Base-by-base conservation (phyloP, 805 yeast genomes). In the Metschnikowia orientalis region DNA sequence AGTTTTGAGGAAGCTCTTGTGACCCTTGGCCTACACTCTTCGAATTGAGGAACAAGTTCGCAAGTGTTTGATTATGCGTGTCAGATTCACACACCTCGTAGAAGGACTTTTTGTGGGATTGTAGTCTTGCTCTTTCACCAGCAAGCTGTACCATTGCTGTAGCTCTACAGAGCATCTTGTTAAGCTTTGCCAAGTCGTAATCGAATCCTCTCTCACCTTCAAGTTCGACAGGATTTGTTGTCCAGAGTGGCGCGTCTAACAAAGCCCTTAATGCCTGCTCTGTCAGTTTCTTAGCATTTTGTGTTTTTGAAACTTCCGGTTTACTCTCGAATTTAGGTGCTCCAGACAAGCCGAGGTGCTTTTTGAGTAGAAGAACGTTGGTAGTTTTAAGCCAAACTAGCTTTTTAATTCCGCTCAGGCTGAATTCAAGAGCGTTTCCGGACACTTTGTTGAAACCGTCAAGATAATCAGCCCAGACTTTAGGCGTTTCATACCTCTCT, bases 81-180 rank as follows among this genome's bases (percentile, higher is more conserved):
- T 37, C 23, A 30, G 69, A 62, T 30, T 67, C 62, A 43, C 85
- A 79, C 12, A 74, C 71, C 13, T 70, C 74, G 35, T 58, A 55
- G 45, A 75, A 77, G 4, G 75, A 73, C 22, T 53, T 53, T 11
- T 48, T 47, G 2, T 53, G 40, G 0, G 78, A 67, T 18, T 63
- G 61, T 11, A 57, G 31, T 30, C 56, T 48, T 0, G 69, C 60
- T 28, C 70, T 57, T 26, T 69, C 65, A 18, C 59, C 57, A 2
- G 67, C 56, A 17, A 77, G 53, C 3, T 41, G 44, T 12, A 54
- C 56, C n/a, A 60, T 59, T 2, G 78, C 64, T 1, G 71, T 57
- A 11, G 62, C 56, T 23, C 53, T 53, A n/a, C 46, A 36, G n/a
- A 63, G 50, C 31, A 41, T 51, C 14, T 53, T 26, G 10, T 33